phyloP scores from a whole-genome alignment of 345 rosid genomes.

The Erucastrum elatum region DNA sequence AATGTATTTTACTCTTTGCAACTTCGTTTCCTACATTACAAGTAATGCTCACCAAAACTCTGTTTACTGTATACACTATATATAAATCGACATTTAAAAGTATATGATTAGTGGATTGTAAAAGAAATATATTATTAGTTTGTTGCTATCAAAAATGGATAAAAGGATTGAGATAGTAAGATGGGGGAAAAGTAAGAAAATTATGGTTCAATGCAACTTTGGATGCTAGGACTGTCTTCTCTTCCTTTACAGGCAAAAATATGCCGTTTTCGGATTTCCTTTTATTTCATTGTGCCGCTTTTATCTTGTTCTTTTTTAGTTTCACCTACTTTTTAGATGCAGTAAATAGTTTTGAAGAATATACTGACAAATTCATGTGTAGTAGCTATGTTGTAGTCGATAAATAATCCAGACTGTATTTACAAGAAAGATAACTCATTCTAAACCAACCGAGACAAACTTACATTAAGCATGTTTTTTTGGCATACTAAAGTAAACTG shows the following conservation, averaged over 20 bases:
- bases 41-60: background rate
- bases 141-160: background rate
- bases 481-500: background rate
- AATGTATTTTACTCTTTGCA: background rate
- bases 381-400: background rate
- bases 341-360: background rate
- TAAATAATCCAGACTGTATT: background rate
- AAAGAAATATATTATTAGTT: background rate
- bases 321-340: slow-evolving; percentile 3
- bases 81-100: background rate
- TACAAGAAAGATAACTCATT: background rate
- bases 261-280: slow-evolving; percentile 27
- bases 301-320: slow-evolving; percentile 22
- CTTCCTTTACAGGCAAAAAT: slow-evolving; percentile 34
- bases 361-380: background rate
- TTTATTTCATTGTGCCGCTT: slow-evolving; percentile 16
- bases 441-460: background rate
- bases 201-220: slow-evolving; percentile 27
- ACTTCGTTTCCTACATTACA: background rate
- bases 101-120: background rate
- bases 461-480: background rate
- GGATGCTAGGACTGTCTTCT: slow-evolving; percentile 31
- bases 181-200: slow-evolving; percentile 1
- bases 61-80: background rate
- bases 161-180: background rate